Percentiles rank a stretch among this genome's conserved stretches.
These are phyloP conservation scores for Hirsutella minnesotensis DNA, from an alignment of 2,329 filamentous ascomycete genomes.

Conservation along the genomic window DNA sequence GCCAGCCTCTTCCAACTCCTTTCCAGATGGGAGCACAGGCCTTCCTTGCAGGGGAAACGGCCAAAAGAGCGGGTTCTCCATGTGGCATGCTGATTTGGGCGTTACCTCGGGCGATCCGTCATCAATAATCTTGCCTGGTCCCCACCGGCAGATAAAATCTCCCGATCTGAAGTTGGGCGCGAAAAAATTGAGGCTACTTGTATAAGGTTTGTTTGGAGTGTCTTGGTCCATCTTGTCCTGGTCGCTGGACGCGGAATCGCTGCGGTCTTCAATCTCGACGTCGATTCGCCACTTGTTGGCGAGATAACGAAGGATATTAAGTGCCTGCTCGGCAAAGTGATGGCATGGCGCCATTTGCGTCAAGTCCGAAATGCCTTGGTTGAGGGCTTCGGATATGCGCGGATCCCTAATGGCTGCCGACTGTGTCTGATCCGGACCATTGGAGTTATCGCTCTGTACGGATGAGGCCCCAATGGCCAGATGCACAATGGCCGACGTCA, in stretches of 20 bases:
- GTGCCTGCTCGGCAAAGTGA: constrained; percentile 47
- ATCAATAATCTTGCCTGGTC: constrained; percentile 7
- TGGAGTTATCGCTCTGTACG: constrained; percentile 5
- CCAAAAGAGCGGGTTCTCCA: constrained; percentile 47
- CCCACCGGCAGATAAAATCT: constrained; percentile 39
- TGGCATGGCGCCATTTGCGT: constrained; percentile 51
- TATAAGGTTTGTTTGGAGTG: constrained; percentile 20
- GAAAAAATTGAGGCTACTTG: constrained; percentile 46
- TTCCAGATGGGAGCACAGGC: constrained; percentile 37
- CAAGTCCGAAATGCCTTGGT: constrained; percentile 43
- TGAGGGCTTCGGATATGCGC: constrained; percentile 31
- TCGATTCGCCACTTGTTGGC: constrained; percentile 48
- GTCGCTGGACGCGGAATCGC: constrained; percentile 19
- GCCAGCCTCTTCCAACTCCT: constrained; percentile 37
- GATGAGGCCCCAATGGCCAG: constrained; percentile 36
- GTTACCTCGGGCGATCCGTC: constrained; percentile 9
- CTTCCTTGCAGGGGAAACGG: constrained; percentile 49
- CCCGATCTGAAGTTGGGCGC: constrained; percentile 34
- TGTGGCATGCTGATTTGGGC: constrained; percentile 18
- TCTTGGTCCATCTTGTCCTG: constrained; percentile 27
- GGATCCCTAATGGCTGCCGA: constrained; percentile 23
- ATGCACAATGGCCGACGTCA: constrained; percentile 50
- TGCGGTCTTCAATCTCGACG: constrained; percentile 25
- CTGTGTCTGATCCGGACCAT: constrained; percentile 14
- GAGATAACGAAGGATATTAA: constrained; percentile 46